A percentile compares a stretch with the other conserved stretches of the same genome.
Conservation (phyloP, 176 grass and related monocot species). For the Calamus simplicifolius region DNA sequence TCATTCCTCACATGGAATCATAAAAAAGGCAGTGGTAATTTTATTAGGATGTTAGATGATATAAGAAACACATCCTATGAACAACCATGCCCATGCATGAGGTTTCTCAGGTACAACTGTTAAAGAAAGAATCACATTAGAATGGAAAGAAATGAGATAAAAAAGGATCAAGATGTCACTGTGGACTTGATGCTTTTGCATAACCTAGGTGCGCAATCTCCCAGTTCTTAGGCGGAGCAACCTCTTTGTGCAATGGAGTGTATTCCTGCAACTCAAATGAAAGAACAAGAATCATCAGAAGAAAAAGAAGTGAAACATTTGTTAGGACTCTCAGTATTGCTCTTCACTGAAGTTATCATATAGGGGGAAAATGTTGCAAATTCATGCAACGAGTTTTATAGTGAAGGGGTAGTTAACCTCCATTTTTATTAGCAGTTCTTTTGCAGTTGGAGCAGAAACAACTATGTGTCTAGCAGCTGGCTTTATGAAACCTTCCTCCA, state of each 20-base stretch:
- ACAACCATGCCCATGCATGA: slow-evolving; percentile 9
- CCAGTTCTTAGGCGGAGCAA: slow-evolving; percentile 68
- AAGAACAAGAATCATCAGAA: slow-evolving; percentile 2
- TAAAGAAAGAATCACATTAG: slow-evolving; percentile 1
- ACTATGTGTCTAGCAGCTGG: slow-evolving; percentile 67
- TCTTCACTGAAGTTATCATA: too few relatives aligned
- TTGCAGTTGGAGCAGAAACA: slow-evolving; percentile 61
- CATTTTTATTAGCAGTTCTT: slow-evolving; percentile 79
- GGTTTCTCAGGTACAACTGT: slow-evolving; percentile 5
- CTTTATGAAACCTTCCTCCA: slow-evolving; percentile 88
- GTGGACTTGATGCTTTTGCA: slow-evolving; percentile 27
- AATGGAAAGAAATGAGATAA: too few relatives aligned
- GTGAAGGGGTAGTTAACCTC: slow-evolving; percentile 43
- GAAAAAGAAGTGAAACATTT: background rate
- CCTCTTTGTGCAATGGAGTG: slow-evolving; percentile 63
- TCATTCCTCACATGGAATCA: background rate
- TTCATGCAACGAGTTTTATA: too few relatives aligned
- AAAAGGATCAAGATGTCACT: slow-evolving; percentile 21
- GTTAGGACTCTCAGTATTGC: background rate
- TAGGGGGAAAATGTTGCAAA: too few relatives aligned
- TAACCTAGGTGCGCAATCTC: slow-evolving; percentile 69
- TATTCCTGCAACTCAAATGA: slow-evolving; percentile 47
- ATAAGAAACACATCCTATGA: slow-evolving; percentile 14
- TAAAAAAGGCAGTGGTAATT: slow-evolving; percentile 1
- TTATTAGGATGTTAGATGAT: slow-evolving; percentile 11